phyloP scores from a whole-genome alignment of 345 rosid species.

The Microcos paniculata region DNA sequence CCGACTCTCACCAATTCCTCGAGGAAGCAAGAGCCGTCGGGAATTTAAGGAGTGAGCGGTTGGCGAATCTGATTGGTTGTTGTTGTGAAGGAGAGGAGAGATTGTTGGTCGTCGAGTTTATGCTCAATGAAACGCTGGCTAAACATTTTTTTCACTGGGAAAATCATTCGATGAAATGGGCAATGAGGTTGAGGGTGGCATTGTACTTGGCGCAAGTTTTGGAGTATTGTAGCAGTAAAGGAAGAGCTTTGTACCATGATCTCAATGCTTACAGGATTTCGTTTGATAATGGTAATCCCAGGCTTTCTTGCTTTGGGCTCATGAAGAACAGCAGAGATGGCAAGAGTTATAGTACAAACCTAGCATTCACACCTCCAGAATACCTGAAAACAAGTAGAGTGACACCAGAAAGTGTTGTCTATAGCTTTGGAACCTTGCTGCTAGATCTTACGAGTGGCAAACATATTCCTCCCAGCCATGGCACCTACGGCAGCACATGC shows the following conservation, averaged over 20 bases:
- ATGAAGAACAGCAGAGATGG: constrained; percentile 98
- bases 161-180: constrained; percentile 93
- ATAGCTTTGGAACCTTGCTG: too few relatives aligned
- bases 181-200: constrained; percentile 91
- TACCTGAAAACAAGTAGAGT: constrained; percentile 79
- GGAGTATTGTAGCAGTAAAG: constrained; percentile 78
- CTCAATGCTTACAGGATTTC: constrained; percentile 88
- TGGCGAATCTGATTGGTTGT: constrained; percentile 85
- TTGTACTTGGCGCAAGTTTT: constrained; percentile 80
- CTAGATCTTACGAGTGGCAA: too few relatives aligned
- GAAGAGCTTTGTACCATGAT: constrained; percentile 88
- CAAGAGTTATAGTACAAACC: constrained; percentile 89
- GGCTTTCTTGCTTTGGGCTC: constrained; percentile 89
- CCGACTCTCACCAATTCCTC: constrained; percentile 87
- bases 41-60: constrained; percentile 71
- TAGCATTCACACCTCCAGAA: constrained; percentile 98
- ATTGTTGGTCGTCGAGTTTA: constrained; percentile 82
- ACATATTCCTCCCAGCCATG: too few relatives aligned
- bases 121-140: constrained; percentile 88
- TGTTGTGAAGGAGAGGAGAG: constrained; percentile 88
- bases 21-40: constrained; percentile 90
- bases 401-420: too few relatives aligned
- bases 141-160: constrained; percentile 98
- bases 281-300: constrained; percentile 90
- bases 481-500: too few relatives aligned